Base-by-base conservation (phyloP, 2,329 filamentous ascomycete species). In the Sclerotinia spermophila region DNA sequence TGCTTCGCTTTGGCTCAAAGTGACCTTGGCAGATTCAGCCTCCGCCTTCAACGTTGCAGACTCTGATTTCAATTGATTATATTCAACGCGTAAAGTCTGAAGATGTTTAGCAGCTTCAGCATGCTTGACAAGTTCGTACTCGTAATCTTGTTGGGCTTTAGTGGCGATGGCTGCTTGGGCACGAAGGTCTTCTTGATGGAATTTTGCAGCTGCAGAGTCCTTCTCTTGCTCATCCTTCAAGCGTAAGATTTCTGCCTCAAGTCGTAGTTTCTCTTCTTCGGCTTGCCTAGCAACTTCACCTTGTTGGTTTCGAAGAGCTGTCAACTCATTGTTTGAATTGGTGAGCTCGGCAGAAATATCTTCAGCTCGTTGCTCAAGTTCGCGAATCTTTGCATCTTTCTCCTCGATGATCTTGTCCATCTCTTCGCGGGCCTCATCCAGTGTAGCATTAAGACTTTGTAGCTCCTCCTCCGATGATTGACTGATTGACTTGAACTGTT, bases 121-220 rank as follows among this genome's bases (percentile, higher is more conserved):
- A 81, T 99, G 96, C 82, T 96, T 97, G 77, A 97, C 87, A 17
- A 99, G 86, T 80, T 99, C 96, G 73, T 90, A 90, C 80, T 99
- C 96, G 79, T 99, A 99, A 75, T 96, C 94, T 78, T 97, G 91
- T 79, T 99, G 96, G 5, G 96, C 94, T 80, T 93, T 92, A 68
- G 93, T 90, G 3, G 96, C 94, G 77, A 99, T 98, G 59, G 96
- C 92, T 40, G 95, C 94, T 80, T 99, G 96, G 0, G 93, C 90
- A 73, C 96, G 94, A 56, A 98, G 87, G 77, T 98, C 94, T 76
- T 97, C 92, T 79, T 96, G 93, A 78, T 97, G 92, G 78, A 92
- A 93, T 74, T 92, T 90, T 44, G 93, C 90, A 65, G 94, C 90
- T 72, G 93, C 91, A 72, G 89, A 86, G 79, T 95, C 90, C 68